Conservation (phyloP, 75 land plant genomes). For the Larix kaempferi region DNA sequence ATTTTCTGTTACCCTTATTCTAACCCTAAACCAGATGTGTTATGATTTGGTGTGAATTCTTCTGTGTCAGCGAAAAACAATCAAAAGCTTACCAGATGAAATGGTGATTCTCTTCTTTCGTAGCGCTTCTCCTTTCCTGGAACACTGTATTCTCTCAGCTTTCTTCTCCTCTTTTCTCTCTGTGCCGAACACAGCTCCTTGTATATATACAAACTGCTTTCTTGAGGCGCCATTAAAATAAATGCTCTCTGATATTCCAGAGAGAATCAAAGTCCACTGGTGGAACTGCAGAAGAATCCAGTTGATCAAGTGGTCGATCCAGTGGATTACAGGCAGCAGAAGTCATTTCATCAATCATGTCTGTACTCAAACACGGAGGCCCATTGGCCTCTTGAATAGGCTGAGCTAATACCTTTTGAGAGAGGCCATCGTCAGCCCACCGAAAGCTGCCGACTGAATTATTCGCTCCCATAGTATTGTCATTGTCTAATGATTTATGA, state of each 20-base stretch:
- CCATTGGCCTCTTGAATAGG: background rate
- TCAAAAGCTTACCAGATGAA: too few relatives aligned
- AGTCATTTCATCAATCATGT: background rate
- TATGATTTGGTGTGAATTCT: too few relatives aligned
- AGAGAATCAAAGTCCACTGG: slow-evolving; percentile 3
- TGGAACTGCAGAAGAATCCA: slow-evolving; percentile 3
- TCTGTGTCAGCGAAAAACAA: too few relatives aligned
- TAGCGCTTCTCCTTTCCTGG: too few relatives aligned
- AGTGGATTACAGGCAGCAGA: background rate
- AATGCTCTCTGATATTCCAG: slow-evolving; percentile 3
- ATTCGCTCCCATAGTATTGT: background rate
- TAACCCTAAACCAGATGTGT: too few relatives aligned
- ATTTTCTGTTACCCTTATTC: too few relatives aligned
- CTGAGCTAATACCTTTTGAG: background rate
- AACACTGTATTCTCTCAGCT: too few relatives aligned
- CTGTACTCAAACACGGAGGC: background rate
- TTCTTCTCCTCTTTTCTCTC: too few relatives aligned
- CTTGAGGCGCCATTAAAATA: too few relatives aligned
- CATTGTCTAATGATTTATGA: background rate
- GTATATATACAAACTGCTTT: too few relatives aligned
- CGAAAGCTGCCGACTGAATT: background rate
- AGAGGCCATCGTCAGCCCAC: background rate
- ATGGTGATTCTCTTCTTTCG: too few relatives aligned
- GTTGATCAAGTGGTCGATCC: background rate
- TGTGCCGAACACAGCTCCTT: too few relatives aligned